These are phyloP conservation scores for Amanita fuliginea DNA, from an alignment of 768 basidiomycete species.

Conservation along the genomic window DNA sequence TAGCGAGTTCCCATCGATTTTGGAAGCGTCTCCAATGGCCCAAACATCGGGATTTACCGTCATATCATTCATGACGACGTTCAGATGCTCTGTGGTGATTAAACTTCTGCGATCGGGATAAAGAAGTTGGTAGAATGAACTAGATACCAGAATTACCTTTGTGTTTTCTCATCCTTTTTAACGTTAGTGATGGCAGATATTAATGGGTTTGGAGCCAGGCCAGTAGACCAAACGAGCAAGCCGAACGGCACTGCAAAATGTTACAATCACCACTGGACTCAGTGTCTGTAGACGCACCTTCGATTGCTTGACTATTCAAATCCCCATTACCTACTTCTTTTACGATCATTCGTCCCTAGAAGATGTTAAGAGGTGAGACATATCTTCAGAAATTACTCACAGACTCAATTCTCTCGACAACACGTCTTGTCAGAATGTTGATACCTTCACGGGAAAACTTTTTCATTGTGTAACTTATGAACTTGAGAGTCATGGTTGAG, in stretches of 20 bases:
- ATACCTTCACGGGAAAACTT: slow-evolving; percentile 71
- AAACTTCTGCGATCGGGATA: slow-evolving; percentile 15
- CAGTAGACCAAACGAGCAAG: slow-evolving; percentile 82
- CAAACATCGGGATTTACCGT: slow-evolving; percentile 57
- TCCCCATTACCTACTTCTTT: slow-evolving; percentile 64
- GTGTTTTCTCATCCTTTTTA: slow-evolving; percentile 49
- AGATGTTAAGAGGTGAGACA: not conserved
- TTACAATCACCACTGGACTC: slow-evolving; percentile 1
- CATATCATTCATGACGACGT: slow-evolving; percentile 44
- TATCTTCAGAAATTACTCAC: slow-evolving; percentile 19
- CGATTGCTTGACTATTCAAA: not conserved
- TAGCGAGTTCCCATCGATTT: slow-evolving; percentile 42
- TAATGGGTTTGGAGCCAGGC: slow-evolving; percentile 73
- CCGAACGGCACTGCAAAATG: slow-evolving; percentile 56
- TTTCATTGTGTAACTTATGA: slow-evolving; percentile 49
- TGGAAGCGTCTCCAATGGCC: slow-evolving; percentile 74
- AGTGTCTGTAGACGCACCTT: slow-evolving; percentile 3
- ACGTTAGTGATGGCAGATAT: slow-evolving; percentile 48
- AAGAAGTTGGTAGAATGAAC: not conserved
- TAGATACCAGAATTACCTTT: slow-evolving; percentile 25
- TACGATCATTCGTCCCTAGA: slow-evolving; percentile 54
- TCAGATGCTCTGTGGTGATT: slow-evolving; percentile 46
- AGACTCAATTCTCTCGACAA: slow-evolving; percentile 59
- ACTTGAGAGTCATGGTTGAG: not conserved
- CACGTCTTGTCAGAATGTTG: slow-evolving; percentile 56